A percentile compares a stretch with the other conserved stretches of the same genome.
phyloP scores from a whole-genome alignment of 106 monocot species.

The Apostasia ramifera region DNA sequence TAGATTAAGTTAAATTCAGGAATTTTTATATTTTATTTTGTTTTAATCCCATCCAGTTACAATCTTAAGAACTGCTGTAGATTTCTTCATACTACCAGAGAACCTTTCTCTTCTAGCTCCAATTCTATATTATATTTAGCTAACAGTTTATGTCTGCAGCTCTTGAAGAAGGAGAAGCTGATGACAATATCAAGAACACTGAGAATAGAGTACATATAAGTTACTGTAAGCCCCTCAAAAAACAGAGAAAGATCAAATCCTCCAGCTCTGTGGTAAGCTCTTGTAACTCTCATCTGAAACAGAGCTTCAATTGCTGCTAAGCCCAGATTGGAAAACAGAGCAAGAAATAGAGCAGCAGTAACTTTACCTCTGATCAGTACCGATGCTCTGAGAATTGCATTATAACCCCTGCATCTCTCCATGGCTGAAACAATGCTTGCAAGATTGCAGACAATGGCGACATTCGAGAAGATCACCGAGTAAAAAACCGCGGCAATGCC shows the following conservation, averaged over 20 bases:
- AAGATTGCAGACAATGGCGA: constrained; percentile 51
- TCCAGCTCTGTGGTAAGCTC: constrained; percentile 5
- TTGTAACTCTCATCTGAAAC: constrained; percentile 66
- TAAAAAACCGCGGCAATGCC: constrained; percentile 42
- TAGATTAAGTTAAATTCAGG: too few relatives aligned
- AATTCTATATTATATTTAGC: constrained; percentile 16
- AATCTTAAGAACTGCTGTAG: too few relatives aligned
- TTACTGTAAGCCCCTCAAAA: constrained; percentile 40
- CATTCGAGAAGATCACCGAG: constrained; percentile 42
- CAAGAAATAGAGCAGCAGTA: constrained; percentile 44
- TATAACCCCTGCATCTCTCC: constrained; percentile 42
- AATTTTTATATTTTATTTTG: too few relatives aligned
- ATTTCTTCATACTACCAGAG: constrained; percentile 13
- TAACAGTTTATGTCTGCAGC: constrained; percentile 20
- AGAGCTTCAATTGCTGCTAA: constrained; percentile 56
- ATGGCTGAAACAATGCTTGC: constrained; percentile 46
- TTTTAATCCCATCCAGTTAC: too few relatives aligned
- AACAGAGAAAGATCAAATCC: constrained; percentile 15
- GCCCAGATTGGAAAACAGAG: constrained; percentile 50
- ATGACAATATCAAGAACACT: constrained; percentile 57
- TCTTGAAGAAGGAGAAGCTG: constrained; percentile 62
- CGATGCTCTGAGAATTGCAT: constrained; percentile 46
- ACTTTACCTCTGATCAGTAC: constrained; percentile 39
- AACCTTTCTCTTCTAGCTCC: constrained; percentile 24
- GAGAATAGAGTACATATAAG: constrained; percentile 60